Conservation (phyloP, 371 early-diverging fungal genomes). For the Lichtheimia corymbifera region DNA sequence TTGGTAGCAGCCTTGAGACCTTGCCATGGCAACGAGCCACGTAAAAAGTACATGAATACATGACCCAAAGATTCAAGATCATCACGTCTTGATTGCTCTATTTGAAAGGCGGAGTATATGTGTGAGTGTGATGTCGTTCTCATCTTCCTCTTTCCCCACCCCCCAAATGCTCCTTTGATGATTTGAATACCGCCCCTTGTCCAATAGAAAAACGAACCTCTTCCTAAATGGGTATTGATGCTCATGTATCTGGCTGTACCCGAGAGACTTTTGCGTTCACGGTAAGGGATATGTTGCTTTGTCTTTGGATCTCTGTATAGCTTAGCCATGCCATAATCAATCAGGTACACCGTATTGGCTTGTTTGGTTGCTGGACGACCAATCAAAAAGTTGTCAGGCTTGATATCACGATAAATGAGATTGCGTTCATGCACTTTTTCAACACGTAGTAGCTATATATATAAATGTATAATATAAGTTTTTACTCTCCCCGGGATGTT, state of each 20-base stretch:
- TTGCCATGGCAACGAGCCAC: constrained; percentile 96
- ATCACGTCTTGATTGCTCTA: constrained; percentile 93
- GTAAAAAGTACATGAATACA: constrained; percentile 94
- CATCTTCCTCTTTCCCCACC: neutral
- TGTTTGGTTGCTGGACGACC: constrained; percentile 71
- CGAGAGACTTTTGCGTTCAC: constrained; percentile 86
- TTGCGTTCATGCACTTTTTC: constrained; percentile 96
- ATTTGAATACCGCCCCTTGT: constrained; percentile 4
- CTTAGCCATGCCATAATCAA: constrained; percentile 97
- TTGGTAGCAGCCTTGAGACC: constrained; percentile 92
- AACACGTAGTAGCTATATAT: constrained; percentile 73
- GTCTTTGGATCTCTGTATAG: constrained; percentile 88
- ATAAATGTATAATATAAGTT: too few relatives aligned
- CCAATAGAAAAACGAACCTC: constrained; percentile 39
- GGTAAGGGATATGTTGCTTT: constrained; percentile 87
- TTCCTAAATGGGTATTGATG: constrained; percentile 93
- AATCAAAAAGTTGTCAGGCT: constrained; percentile 99
- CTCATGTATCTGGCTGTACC: constrained; percentile 98
- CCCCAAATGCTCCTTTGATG: neutral
- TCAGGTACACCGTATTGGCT: constrained; percentile 65
- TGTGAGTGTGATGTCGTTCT: neutral
- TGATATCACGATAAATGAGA: constrained; percentile 98
- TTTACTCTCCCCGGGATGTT: too few relatives aligned
- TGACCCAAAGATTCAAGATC: constrained; percentile 96
- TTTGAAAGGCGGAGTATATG: neutral